Percentiles rank a stretch among this genome's conserved stretches.
Evolutionary conservation across 768 basidiomycete genomes (phyloP).

Genomic region (Phlegmacium glaucopus): DNA sequence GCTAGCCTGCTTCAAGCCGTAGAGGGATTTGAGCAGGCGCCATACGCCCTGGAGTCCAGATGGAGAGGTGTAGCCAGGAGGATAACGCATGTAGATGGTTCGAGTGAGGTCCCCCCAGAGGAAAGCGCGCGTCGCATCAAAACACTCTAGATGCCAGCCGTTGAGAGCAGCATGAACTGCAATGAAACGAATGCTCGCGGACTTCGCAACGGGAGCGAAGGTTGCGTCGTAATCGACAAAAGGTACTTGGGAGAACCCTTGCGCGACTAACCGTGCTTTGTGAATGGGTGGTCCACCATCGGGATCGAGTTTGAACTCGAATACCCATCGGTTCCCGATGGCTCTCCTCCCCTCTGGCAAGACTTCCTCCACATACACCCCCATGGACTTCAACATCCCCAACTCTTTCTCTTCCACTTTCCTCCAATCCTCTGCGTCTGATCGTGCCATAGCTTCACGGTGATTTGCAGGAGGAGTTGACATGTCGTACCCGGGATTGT

Average conservation of each 20-base stretch:
- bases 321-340: conserved; percentile 11
- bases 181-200: no score
- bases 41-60: no score
- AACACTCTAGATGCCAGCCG: no score
- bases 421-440: conserved; percentile 7
- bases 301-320: conserved; percentile 4
- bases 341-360: conserved; percentile 9
- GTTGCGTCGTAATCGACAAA: conserved; percentile 8
- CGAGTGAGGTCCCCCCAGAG: no score
- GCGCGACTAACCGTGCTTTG: conserved; percentile 9
- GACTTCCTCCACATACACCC: conserved; percentile 4
- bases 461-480: conserved; percentile 5
- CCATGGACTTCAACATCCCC: conserved; percentile 7
- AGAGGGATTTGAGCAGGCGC: no score
- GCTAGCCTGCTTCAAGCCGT: no score
- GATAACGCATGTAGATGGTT: no score
- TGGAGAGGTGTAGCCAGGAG: no score
- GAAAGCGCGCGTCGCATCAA: no score
- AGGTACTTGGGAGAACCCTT: conserved; percentile 11
- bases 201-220: no score
- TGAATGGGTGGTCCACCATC: background rate
- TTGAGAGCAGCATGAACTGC: no score
- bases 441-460: conserved; percentile 7
- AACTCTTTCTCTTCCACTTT: conserved; percentile 9
- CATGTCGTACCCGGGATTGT: conserved; percentile 4